These are phyloP conservation scores for Penicillium sp. DNA, from an alignment of 2,329 filamentous ascomycete genomes.

Conservation along the genomic window DNA sequence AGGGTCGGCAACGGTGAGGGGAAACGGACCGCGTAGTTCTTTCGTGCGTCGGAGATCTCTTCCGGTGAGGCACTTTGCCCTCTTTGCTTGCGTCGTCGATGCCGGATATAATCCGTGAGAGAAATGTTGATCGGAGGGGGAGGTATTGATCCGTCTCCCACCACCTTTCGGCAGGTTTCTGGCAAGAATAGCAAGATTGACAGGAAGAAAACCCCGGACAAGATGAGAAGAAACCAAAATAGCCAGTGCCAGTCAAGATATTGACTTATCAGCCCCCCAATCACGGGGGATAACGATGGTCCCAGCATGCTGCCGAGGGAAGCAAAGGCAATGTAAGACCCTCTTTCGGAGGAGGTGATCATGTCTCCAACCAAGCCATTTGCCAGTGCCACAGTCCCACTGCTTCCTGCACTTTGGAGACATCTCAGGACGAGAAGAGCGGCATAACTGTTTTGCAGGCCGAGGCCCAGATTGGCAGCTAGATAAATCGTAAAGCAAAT, in stretches of 20 bases:
- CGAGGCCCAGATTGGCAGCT: constrained; percentile 59
- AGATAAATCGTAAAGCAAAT: constrained; percentile 52
- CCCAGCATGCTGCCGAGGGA: constrained; percentile 51
- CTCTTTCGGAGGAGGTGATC: constrained; percentile 61
- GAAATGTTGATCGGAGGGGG: constrained; percentile 26
- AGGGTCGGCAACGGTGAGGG: constrained; percentile 42
- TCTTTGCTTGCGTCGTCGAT: constrained; percentile 20
- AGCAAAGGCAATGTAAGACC: constrained; percentile 42
- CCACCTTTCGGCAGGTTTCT: constrained; percentile 45
- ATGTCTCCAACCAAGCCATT: constrained; percentile 59
- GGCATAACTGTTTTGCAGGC: constrained; percentile 56
- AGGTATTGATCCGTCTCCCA: constrained; percentile 36
- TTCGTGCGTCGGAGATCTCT: constrained; percentile 8
- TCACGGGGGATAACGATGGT: constrained; percentile 54
- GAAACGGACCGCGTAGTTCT: constrained; percentile 25
- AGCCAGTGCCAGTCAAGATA: constrained; percentile 62
- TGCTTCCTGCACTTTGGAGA: constrained; percentile 22
- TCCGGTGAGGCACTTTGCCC: constrained; percentile 6
- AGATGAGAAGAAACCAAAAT: constrained; percentile 67
- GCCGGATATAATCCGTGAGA: constrained; percentile 21
- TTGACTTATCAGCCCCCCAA: constrained; percentile 64
- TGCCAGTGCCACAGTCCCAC: constrained; percentile 61
- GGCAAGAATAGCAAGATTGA: constrained; percentile 58
- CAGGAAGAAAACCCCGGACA: constrained; percentile 50
- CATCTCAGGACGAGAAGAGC: constrained; percentile 18